A percentile compares a stretch with the other conserved stretches of the same genome.
Conservation (phyloP, 495 filamentous ascomycete genomes). For the Lasiosphaeris hirsuta region DNA sequence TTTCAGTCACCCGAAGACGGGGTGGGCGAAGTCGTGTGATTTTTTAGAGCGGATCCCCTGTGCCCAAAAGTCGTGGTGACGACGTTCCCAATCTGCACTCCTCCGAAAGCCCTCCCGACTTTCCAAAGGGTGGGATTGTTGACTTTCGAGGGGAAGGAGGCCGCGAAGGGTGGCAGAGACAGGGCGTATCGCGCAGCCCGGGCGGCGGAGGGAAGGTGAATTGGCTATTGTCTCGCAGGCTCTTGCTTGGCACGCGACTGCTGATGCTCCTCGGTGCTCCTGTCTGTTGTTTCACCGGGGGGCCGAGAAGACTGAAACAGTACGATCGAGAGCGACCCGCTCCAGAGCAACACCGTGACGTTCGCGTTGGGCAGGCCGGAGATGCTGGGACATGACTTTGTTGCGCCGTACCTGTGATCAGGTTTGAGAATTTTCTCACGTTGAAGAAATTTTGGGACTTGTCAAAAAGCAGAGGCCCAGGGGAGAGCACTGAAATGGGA, state of each 20-base stretch:
- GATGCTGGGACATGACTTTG: neutral
- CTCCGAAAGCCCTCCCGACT: conserved; percentile 13
- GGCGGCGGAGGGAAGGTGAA: conserved; percentile 15
- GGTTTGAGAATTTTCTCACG: too few relatives aligned
- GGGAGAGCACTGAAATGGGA: neutral
- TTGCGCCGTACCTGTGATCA: neutral
- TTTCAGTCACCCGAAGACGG: too few relatives aligned
- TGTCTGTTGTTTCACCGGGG: conserved; percentile 27
- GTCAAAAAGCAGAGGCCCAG: too few relatives aligned
- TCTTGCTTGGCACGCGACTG: conserved; percentile 26
- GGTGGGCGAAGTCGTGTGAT: neutral
- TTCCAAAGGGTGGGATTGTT: conserved; percentile 16
- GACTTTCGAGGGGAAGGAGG: conserved; percentile 14
- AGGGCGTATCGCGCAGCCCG: conserved; percentile 2
- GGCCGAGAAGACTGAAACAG: conserved; percentile 24
- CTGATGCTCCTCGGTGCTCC: conserved; percentile 14
- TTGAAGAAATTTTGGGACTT: too few relatives aligned
- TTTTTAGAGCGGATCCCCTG: conserved; percentile 1
- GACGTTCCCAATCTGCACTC: conserved; percentile 2
- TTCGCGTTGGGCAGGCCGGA: neutral
- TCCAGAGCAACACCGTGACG: neutral
- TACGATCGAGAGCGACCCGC: conserved; percentile 17
- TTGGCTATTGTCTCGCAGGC: conserved; percentile 15
- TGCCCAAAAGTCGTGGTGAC: neutral
- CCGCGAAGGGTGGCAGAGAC: conserved; percentile 12